Percentiles rank a stretch among this genome's conserved stretches.
Evolutionary conservation across 805 yeast species (phyloP).

Genomic region (Maudiozyma bulderi): DNA sequence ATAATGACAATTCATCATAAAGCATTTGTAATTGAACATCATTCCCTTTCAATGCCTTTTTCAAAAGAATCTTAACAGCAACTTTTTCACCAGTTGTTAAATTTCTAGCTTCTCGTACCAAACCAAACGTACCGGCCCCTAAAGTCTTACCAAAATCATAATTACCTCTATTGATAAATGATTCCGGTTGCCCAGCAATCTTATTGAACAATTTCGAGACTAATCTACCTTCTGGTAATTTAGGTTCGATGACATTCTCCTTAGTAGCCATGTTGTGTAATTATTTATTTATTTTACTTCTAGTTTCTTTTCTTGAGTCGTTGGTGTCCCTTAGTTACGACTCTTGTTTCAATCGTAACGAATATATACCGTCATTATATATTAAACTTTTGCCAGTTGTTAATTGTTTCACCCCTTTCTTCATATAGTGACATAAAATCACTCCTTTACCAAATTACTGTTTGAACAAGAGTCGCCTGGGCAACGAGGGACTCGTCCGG

Average conservation of each 20-base stretch:
- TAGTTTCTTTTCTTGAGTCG: neutral
- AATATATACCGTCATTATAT: too few relatives aligned
- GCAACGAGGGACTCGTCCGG: too few relatives aligned
- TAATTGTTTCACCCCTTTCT: too few relatives aligned
- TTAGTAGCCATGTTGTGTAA: neutral
- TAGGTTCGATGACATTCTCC: constrained; percentile 8
- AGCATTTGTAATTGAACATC: constrained; percentile 51
- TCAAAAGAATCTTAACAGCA: constrained; percentile 81
- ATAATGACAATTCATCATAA: constrained; percentile 63
- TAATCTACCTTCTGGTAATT: constrained; percentile 26
- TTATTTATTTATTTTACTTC: neutral
- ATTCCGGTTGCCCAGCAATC: constrained; percentile 62
- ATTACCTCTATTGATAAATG: constrained; percentile 53
- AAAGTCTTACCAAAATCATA: constrained; percentile 75
- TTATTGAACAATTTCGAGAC: constrained; percentile 39
- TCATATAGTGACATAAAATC: too few relatives aligned
- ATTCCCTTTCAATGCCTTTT: constrained; percentile 73
- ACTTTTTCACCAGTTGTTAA: constrained; percentile 53
- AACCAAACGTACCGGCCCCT: constrained; percentile 94
- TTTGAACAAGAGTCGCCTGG: too few relatives aligned
- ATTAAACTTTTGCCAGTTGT: too few relatives aligned
- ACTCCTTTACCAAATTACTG: too few relatives aligned
- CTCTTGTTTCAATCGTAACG: neutral
- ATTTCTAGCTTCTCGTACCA: constrained; percentile 67
- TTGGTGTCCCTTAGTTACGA: neutral